Conservation (phyloP, 2,329 filamentous ascomycete genomes). For the Curvularia spicifera region DNA sequence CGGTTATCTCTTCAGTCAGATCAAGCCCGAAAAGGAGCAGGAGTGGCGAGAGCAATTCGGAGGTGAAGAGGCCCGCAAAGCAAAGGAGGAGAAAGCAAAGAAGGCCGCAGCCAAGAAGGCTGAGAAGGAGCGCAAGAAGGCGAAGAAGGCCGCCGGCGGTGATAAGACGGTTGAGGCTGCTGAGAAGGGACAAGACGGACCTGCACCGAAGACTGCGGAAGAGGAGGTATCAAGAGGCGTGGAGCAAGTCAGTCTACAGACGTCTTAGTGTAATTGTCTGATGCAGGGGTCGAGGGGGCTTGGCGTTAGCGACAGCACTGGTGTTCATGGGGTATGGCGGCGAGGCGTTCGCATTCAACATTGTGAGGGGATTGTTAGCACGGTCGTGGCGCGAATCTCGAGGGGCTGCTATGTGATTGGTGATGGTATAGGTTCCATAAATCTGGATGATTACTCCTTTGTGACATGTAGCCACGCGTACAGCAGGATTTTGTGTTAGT, state of each 20-base stretch:
- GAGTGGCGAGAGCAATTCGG: conserved; percentile 83
- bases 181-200: conserved; percentile 69
- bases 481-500: conserved; percentile 4
- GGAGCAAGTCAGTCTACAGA: conserved; percentile 55
- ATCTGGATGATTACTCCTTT: background rate
- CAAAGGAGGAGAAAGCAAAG: conserved; percentile 72
- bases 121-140: conserved; percentile 68
- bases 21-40: conserved; percentile 79
- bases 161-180: conserved; percentile 80
- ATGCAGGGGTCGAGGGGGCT: background rate
- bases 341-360: conserved; percentile 10
- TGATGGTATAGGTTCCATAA: background rate
- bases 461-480: conserved; percentile 12
- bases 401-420: background rate
- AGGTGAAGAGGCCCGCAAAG: conserved; percentile 69
- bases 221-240: conserved; percentile 55
- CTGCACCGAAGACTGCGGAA: conserved; percentile 48
- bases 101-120: conserved; percentile 64
- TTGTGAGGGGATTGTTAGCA: background rate
- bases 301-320: conserved; percentile 9
- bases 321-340: conserved; percentile 7
- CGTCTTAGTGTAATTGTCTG: conserved; percentile 34
- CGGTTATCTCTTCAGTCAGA: conserved; percentile 80
- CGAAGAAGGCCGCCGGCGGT: conserved; percentile 64
- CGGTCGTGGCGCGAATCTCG: background rate